Evolutionary conservation across 2,329 filamentous ascomycete genomes (phyloP).

Genomic region (Trichoderma afroharzianum): DNA sequence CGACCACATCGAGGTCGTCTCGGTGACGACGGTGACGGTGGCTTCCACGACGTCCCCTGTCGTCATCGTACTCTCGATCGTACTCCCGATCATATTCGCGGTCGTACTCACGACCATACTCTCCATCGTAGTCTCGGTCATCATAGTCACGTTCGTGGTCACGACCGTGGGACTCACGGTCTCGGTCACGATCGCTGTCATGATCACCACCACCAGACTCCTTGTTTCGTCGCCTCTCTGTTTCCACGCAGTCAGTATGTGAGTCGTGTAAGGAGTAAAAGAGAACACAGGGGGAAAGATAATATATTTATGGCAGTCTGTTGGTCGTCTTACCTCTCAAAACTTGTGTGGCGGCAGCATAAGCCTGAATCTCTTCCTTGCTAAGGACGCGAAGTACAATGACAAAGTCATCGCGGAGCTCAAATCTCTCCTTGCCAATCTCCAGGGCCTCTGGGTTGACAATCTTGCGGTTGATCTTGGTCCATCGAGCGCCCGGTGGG

Average conservation of each 20-base stretch:
- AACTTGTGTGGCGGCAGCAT: conserved; percentile 75
- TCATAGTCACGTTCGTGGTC: conserved; percentile 23
- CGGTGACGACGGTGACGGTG: conserved; percentile 20
- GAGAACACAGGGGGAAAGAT: background rate
- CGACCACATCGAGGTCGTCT: conserved; percentile 27
- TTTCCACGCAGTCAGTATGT: background rate
- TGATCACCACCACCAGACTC: conserved; percentile 25
- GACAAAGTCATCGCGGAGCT: conserved; percentile 88
- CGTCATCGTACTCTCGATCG: conserved; percentile 14
- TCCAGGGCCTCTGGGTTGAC: conserved; percentile 88
- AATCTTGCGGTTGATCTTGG: conserved; percentile 81
- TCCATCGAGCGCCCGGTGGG: conserved; percentile 80
- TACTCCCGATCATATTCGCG: conserved; percentile 22
- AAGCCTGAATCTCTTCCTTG: conserved; percentile 84
- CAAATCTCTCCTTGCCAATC: conserved; percentile 83
- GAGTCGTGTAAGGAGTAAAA: background rate
- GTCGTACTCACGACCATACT: conserved; percentile 23
- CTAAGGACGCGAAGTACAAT: conserved; percentile 86
- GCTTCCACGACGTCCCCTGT: conserved; percentile 12
- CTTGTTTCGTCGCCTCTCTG: conserved; percentile 33
- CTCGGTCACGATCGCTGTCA: conserved; percentile 23
- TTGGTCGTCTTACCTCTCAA: conserved; percentile 62
- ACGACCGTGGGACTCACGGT: conserved; percentile 10
- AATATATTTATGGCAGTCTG: background rate
- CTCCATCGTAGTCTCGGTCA: conserved; percentile 21